Base-by-base conservation (phyloP, 768 basidiomycete genomes). In the Termitomyces sp. region DNA sequence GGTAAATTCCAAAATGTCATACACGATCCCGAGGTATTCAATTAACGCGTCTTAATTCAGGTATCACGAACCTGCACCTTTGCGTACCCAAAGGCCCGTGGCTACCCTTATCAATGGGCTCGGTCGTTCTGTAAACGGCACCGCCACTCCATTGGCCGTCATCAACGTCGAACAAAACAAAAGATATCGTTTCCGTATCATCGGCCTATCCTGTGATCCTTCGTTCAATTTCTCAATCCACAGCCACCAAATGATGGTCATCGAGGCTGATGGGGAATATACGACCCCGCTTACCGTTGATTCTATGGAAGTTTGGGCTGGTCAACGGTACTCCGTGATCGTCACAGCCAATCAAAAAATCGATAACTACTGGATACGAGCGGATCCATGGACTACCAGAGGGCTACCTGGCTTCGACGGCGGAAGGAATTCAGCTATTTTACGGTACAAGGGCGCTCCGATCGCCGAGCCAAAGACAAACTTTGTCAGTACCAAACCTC, bases 291-390 rank as follows among this genome's bases (percentile, higher is more conserved):
- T 54, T 36, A 5, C 22, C 9, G 52, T 59, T 18, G 58, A 59
- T 48, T 59, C 58, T 16, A 46, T 59, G 15, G 44, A 54, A 36
- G 45, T 59, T 6, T 59, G 45, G 44, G 52, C 58, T 31, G 58
- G 58, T 4, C 58, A 59, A 12, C 58, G 51, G n/a, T 59, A 54
- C 46, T 59, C 58, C 0, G 52, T 59, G 4, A 33, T 59, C 13
- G 58, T 59, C 13, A 39, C 18, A 2, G 58, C 58, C 15, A n/a
- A 59, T 31, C 58, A 59, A n/a, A 13, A 16, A 22, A 48, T 58
- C n/a, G 52, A 42, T 15, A 58, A 58, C 30, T 58, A 58, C 22
- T 58, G 58, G 52, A 46, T 59, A 46, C 52, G 58, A n/a, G 51
- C 58, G 16, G 42, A 59, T 16, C 51, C 53, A 3, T 33, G 27